These are phyloP conservation scores for Brettanomyces custersianus DNA, from an alignment of 805 yeast species.

Conservation along the genomic window DNA sequence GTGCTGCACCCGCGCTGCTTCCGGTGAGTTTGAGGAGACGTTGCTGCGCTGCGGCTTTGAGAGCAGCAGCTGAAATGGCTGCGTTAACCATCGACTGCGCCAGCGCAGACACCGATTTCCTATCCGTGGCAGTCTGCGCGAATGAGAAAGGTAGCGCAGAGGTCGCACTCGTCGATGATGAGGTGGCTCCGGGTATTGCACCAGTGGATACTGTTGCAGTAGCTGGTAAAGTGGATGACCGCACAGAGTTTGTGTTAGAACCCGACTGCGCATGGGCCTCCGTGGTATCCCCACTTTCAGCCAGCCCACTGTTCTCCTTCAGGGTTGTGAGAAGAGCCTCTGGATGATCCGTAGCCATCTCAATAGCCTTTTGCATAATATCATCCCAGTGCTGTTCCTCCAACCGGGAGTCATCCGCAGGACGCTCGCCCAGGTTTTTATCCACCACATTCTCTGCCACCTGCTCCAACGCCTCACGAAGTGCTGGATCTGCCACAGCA, in stretches of 20 bases:
- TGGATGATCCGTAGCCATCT: constrained; percentile 66
- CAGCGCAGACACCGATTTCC: constrained; percentile 4
- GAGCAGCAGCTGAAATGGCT: constrained; percentile 15
- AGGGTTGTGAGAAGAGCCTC: constrained; percentile 29
- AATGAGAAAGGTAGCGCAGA: background rate
- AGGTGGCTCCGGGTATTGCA: background rate
- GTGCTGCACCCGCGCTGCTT: constrained; percentile 8
- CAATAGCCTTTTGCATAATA: constrained; percentile 69
- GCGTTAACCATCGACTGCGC: constrained; percentile 15
- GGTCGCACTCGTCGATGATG: background rate
- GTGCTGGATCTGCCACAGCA: constrained; percentile 24
- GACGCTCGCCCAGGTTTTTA: constrained; percentile 8
- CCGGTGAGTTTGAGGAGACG: constrained; percentile 17
- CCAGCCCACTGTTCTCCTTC: constrained; percentile 8
- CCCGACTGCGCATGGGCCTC: background rate
- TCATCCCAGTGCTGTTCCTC: constrained; percentile 38
- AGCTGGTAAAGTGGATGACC: background rate
- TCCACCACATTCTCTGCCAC: constrained; percentile 49
- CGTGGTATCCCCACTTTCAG: background rate
- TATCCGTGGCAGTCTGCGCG: constrained; percentile 2
- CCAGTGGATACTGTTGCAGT: background rate
- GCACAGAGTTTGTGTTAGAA: no score
- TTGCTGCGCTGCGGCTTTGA: constrained; percentile 17
- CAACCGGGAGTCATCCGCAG: constrained; percentile 3
- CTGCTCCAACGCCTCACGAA: constrained; percentile 46